Evolutionary conservation across 495 filamentous ascomycete species (phyloP).

Genomic region (Daldinia childiae): DNA sequence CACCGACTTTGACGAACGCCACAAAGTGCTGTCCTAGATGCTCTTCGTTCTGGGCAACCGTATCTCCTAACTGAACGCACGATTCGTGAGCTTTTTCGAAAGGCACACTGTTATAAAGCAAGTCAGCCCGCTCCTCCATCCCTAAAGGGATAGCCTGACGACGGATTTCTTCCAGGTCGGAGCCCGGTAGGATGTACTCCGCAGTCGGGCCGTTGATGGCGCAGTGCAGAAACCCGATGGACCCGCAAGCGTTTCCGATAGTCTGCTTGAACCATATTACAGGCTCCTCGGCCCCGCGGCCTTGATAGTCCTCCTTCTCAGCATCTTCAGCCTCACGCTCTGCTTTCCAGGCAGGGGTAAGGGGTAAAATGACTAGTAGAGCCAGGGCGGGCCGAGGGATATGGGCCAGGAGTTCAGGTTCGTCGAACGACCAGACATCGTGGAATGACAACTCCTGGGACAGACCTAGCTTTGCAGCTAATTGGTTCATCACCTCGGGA

Average conservation of each 20-base stretch:
- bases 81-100: conserved; percentile 76
- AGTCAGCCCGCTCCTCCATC: conserved; percentile 67
- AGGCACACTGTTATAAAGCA: conserved; percentile 74
- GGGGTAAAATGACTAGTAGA: conserved; percentile 80
- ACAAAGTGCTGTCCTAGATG: conserved; percentile 74
- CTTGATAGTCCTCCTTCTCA: conserved; percentile 40
- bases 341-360: conserved; percentile 67
- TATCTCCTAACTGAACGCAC: conserved; percentile 74
- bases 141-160: conserved; percentile 56
- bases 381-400: conserved; percentile 78
- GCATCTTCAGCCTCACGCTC: conserved; percentile 68
- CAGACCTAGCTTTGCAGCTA: conserved; percentile 78
- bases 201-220: conserved; percentile 53
- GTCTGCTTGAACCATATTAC: conserved; percentile 85
- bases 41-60: conserved; percentile 58
- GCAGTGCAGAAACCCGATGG: conserved; percentile 77
- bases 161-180: conserved; percentile 53
- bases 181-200: conserved; percentile 56
- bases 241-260: conserved; percentile 79
- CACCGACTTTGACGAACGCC: conserved; percentile 75
- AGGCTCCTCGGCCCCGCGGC: conserved; percentile 49
- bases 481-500: conserved; percentile 77
- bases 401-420: conserved; percentile 73
- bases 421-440: conserved; percentile 81
- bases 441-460: conserved; percentile 73